Percentiles rank a stretch among this genome's conserved stretches.
Conservation (phyloP, 139 green algal genomes). For the Haematococcus sp. region DNA sequence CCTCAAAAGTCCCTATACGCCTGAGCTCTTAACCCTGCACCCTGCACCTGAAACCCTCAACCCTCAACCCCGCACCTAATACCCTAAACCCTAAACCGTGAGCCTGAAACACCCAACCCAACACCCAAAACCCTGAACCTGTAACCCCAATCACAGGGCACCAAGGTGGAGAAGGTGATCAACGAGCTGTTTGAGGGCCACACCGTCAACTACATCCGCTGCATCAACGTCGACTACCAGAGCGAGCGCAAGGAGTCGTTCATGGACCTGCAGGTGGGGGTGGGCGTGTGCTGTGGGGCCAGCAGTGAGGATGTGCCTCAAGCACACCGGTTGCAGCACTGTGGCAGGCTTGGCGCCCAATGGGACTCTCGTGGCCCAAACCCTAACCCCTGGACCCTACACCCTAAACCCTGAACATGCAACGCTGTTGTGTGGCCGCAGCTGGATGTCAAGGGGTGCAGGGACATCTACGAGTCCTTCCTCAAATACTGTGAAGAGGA, state of each 20-base stretch:
- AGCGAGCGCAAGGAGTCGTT: constrained; percentile 81
- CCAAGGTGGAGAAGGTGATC: constrained; percentile 88
- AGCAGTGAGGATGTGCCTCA: background rate
- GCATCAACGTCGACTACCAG: constrained; percentile 93
- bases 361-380: no score
- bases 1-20: no score
- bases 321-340: no score
- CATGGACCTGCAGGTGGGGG: constrained; percentile 71
- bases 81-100: no score
- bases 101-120: no score
- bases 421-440: constrained; percentile 3
- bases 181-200: constrained; percentile 93
- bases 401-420: background rate
- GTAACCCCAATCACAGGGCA: constrained; percentile 55
- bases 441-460: constrained; percentile 94
- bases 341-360: no score
- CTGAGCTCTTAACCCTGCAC: no score
- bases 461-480: constrained; percentile 76
- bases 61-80: no score
- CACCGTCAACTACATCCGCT: constrained; percentile 88
- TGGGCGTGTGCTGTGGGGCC: background rate
- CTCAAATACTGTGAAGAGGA: constrained; percentile 71
- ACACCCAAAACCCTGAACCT: no score
- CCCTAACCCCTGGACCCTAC: no score
- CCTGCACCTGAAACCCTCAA: no score